Evolutionary conservation across 2,329 filamentous ascomycete genomes (phyloP), one percentile per base, ranked within the genome.

Genomic region (Cladosporium colombiae): DNA sequence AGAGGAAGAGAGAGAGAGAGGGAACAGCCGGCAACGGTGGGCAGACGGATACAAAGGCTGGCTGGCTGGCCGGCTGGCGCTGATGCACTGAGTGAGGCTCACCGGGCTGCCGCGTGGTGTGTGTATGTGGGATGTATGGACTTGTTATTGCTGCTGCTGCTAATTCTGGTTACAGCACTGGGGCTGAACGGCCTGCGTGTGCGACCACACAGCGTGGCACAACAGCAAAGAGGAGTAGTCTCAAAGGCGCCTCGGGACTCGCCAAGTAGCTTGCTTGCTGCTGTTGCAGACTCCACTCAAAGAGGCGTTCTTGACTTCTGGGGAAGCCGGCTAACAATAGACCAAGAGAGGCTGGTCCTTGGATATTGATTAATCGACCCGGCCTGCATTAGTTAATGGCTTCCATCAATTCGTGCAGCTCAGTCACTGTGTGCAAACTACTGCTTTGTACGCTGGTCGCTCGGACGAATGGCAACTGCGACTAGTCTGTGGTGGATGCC

Each of bases 271-370:
- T 11, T 44, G 16, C n/a, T n/a, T n/a, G n/a, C n/a, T n/a, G n/a
- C 3, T 46, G 40, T 13, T 33, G 52, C 18, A 55, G 52, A 55
- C 40, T 55, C 52, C 52, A 55, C 52, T 21, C 18, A 21, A 55
- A 55, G 52, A 55, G 52, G 52, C 52, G 52, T 55, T 33, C 16
- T 14, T 44, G 18, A 44, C 37, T 44, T 44, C 40, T 31, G 52
- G 52, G 52, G 52, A 55, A 55, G 29, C 52, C 25, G 27, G 52
- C 52, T 55, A 55, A 31, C 52, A 55, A 55, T 55, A 55, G 49
- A 53, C 18, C 25, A 16, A 6, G 25, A 13, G 14, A 29, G 27
- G 2, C 11, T 29, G 16, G 3, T 53, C 27, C 6, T 37, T 37
- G 35, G 5, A 4, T 37, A 53, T 29, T 33, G 52, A 55, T 55